Conservation (phyloP, 2,329 filamentous ascomycete species). For the Coccinonectria pachysandricola region DNA sequence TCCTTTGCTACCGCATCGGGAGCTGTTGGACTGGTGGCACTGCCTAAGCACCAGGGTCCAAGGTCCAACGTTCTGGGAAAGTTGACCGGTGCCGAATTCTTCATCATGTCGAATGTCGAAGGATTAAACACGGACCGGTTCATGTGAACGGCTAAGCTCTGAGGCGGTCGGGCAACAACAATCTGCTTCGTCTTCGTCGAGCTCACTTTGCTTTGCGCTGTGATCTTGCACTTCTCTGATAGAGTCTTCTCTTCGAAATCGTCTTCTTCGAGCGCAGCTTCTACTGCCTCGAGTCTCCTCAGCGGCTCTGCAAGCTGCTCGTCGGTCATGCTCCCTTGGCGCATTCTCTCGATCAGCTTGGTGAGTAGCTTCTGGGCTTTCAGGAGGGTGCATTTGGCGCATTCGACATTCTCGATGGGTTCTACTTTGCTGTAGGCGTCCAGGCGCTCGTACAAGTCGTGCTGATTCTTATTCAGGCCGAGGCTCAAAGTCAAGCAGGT, state of each 20-base stretch:
- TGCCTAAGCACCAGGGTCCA: slow-evolving; percentile 75
- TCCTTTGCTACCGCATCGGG: slow-evolving; percentile 33
- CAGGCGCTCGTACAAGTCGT: slow-evolving; percentile 68
- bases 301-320: slow-evolving; percentile 40
- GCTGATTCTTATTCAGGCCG: slow-evolving; percentile 47
- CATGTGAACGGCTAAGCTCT: slow-evolving; percentile 74
- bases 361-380: slow-evolving; percentile 39
- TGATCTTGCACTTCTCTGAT: slow-evolving; percentile 53
- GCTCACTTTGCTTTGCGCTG: slow-evolving; percentile 56
- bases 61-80: slow-evolving; percentile 71
- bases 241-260: slow-evolving; percentile 65
- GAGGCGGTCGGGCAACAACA: slow-evolving; percentile 72
- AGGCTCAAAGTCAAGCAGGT: slow-evolving; percentile 86
- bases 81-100: slow-evolving; percentile 69
- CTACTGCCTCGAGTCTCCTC: slow-evolving; percentile 53
- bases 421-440: slow-evolving; percentile 81
- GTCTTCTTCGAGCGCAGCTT: slow-evolving; percentile 64
- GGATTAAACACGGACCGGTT: slow-evolving; percentile 91
- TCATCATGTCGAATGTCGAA: slow-evolving; percentile 64
- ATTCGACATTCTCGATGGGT: slow-evolving; percentile 80
- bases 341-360: slow-evolving; percentile 33
- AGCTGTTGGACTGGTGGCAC: slow-evolving; percentile 20
- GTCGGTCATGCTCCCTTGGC: slow-evolving; percentile 27
- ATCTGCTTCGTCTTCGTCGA: slow-evolving; percentile 86
- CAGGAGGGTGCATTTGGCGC: slow-evolving; percentile 78